A percentile compares a stretch with the other conserved stretches of the same genome.
These are phyloP conservation scores for Lachnellula willkommii DNA, from an alignment of 2,329 filamentous ascomycete genomes.

Conservation along the genomic window DNA sequence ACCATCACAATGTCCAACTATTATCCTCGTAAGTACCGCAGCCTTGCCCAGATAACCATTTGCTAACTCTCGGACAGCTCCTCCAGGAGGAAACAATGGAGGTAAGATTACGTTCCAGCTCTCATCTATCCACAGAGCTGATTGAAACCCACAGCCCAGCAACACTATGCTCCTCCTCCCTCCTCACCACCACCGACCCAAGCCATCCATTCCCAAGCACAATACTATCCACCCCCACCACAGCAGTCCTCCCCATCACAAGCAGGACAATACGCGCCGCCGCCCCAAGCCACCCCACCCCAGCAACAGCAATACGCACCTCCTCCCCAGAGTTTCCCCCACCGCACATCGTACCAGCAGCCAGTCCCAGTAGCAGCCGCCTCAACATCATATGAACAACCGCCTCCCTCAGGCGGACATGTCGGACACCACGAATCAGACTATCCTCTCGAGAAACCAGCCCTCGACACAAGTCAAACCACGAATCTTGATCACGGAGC, in stretches of 20 bases:
- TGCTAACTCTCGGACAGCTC: conserved; percentile 25
- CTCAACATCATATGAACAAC: conserved; percentile 8
- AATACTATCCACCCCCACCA: conserved; percentile 33
- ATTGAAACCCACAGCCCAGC: conserved; percentile 16
- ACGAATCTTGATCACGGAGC: conserved; percentile 37
- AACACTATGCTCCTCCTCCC: conserved; percentile 28
- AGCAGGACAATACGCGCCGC: conserved; percentile 24
- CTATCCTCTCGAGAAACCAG: conserved; percentile 26
- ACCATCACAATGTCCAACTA: conserved; percentile 22
- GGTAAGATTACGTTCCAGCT: conserved; percentile 11
- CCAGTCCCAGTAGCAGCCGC: conserved; percentile 1
- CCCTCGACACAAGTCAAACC: conserved; percentile 28
- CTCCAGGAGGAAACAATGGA: conserved; percentile 25
- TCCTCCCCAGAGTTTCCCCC: conserved; percentile 28
- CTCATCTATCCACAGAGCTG: neutral
- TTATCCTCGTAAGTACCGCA: conserved; percentile 32
- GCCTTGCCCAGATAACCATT: conserved; percentile 3
- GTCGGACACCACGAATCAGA: conserved; percentile 17
- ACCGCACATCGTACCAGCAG: conserved; percentile 32
- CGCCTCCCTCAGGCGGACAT: conserved; percentile 11
- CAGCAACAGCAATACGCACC: conserved; percentile 20
- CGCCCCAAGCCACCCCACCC: conserved; percentile 22
- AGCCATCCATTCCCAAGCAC: conserved; percentile 13
- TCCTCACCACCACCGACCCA: conserved; percentile 29
- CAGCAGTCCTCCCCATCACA: conserved; percentile 25